phyloP scores from a whole-genome alignment of 108 stramenopile species.

The Cylindrotheca closterium region DNA sequence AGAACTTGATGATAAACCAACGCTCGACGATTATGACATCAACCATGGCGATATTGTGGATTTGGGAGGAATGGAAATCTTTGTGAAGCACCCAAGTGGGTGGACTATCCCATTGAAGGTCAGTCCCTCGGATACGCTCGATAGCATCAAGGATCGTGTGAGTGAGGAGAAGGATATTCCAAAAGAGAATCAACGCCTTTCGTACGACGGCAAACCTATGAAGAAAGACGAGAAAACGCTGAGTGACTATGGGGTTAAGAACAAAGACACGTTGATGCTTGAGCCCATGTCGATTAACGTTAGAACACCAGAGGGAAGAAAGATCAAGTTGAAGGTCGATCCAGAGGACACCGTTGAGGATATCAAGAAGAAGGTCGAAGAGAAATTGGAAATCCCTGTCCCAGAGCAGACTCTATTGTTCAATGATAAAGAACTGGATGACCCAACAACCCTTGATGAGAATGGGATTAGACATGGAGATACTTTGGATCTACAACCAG shows the following conservation, averaged over 20 bases:
- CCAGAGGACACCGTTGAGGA: slow-evolving; percentile 10
- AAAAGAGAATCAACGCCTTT: slow-evolving; percentile 45
- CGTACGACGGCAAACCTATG: slow-evolving; percentile 56
- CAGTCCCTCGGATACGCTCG: slow-evolving; percentile 20
- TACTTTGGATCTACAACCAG: too few relatives aligned
- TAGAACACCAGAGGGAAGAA: slow-evolving; percentile 15
- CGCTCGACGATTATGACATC: slow-evolving; percentile 17
- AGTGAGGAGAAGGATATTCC: slow-evolving; percentile 12
- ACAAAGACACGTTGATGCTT: slow-evolving; percentile 16
- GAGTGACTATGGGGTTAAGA: slow-evolving; percentile 4
- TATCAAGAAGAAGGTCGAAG: slow-evolving; percentile 25
- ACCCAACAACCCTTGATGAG: slow-evolving; percentile 7
- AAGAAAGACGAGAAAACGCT: slow-evolving; percentile 17
- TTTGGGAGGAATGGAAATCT: slow-evolving; percentile 32
- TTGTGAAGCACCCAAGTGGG: slow-evolving; percentile 12
- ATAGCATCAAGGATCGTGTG: slow-evolving; percentile 18
- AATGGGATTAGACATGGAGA: neutral
- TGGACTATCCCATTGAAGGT: slow-evolving; percentile 12
- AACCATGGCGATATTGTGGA: slow-evolving; percentile 22
- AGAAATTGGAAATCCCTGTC: slow-evolving; percentile 10
- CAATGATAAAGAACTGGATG: slow-evolving; percentile 4
- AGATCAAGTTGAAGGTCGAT: slow-evolving; percentile 5
- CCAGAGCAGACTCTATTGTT: slow-evolving; percentile 12
- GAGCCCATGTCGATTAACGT: slow-evolving; percentile 14
- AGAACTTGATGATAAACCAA: slow-evolving; percentile 14